Percentiles rank a stretch among this genome's conserved stretches.
Conservation (phyloP, 441 rosid genomes). For the Corymbia calophylla region DNA sequence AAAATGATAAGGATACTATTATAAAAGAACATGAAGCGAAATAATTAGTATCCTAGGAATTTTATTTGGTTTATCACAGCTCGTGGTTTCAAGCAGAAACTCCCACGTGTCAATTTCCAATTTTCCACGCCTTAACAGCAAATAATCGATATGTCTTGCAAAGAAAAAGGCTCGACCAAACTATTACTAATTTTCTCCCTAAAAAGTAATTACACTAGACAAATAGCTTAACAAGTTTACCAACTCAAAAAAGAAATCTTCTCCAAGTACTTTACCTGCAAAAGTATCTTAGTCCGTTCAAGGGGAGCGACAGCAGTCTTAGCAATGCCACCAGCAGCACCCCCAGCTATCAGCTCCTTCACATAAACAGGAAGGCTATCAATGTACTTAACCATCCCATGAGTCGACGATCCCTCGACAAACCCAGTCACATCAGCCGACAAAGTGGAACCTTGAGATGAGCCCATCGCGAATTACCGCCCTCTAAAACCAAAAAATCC, state of each 20-base stretch:
- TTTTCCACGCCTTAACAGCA: background rate
- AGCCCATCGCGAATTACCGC: constrained; percentile 32
- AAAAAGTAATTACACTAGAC: background rate
- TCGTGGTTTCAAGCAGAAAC: background rate
- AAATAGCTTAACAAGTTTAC: background rate
- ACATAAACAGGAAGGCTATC: constrained; percentile 77
- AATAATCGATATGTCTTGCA: background rate
- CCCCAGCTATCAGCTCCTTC: constrained; percentile 92
- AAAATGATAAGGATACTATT: background rate
- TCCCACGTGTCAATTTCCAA: background rate
- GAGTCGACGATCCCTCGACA: constrained; percentile 45
- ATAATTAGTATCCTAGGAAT: background rate
- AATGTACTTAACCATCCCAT: constrained; percentile 22
- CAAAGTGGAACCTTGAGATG: constrained; percentile 66
- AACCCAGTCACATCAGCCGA: constrained; percentile 54
- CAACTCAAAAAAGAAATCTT: background rate
- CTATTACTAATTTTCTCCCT: background rate
- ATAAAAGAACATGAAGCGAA: background rate
- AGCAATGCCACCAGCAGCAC: constrained; percentile 93
- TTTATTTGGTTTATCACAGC: background rate
- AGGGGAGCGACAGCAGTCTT: constrained; percentile 94
- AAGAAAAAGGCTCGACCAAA: background rate
- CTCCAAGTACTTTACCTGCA: constrained; percentile 52
- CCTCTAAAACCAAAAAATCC: background rate
- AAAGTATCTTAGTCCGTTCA: constrained; percentile 80